phyloP scores from a whole-genome alignment of 257 asterid species.

The Lycium ferocissimum region DNA sequence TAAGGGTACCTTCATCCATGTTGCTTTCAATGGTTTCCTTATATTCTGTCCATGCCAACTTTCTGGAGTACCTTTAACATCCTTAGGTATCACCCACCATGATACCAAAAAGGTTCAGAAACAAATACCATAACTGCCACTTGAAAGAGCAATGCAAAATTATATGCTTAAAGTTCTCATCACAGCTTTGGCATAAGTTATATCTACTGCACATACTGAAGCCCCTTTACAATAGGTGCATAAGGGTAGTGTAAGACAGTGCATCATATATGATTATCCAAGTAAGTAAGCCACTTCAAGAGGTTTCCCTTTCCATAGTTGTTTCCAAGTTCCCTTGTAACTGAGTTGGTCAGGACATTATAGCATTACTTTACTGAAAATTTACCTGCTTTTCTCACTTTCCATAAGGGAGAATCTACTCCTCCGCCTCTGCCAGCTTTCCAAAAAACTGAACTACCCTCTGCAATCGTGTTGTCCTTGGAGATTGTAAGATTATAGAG shows the following conservation, averaged over 20 bases:
- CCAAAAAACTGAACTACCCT: background rate
- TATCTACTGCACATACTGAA: slow-evolving; percentile 14
- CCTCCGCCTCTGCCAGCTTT: background rate
- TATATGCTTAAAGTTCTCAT: background rate
- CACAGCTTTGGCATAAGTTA: background rate
- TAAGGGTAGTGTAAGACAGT: background rate
- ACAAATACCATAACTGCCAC: slow-evolving; percentile 24
- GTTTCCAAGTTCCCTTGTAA: background rate
- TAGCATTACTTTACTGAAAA: background rate
- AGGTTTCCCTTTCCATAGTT: background rate
- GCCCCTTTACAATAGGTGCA: background rate
- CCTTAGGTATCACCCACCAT: background rate
- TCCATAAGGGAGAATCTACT: background rate
- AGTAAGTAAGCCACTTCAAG: background rate
- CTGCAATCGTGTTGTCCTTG: background rate
- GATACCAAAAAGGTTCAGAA: slow-evolving; percentile 9
- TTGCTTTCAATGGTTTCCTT: slow-evolving; percentile 15
- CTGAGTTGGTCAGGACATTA: background rate
- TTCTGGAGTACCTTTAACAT: background rate
- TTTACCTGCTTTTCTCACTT: background rate
- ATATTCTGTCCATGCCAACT: slow-evolving; percentile 1
- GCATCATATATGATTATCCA: background rate
- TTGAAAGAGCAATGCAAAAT: background rate
- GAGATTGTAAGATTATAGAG: too few relatives aligned
- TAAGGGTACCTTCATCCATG: background rate